phyloP scores from a whole-genome alignment of 2,329 filamentous ascomycete species.

The Pseudodiploospora longispora region DNA sequence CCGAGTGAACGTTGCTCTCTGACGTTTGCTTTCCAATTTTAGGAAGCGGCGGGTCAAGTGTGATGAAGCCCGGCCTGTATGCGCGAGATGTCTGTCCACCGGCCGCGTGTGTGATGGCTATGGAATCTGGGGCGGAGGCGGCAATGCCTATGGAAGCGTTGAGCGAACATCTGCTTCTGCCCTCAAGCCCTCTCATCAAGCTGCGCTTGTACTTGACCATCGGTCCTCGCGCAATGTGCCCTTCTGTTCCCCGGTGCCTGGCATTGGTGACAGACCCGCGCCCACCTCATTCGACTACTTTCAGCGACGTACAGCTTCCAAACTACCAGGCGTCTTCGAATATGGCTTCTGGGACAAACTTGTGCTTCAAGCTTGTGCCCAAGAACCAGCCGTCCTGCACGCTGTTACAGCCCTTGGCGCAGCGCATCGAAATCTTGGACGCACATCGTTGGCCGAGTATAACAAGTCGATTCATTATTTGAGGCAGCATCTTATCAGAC shows the following conservation, averaged over 20 bases:
- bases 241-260: slow-evolving; percentile 1
- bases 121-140: slow-evolving; percentile 20
- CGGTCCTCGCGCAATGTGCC: not conserved
- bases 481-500: slow-evolving; percentile 16
- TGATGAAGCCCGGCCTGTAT: slow-evolving; percentile 26
- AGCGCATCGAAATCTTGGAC: slow-evolving; percentile 18
- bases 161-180: not conserved
- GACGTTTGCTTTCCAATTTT: too few relatives aligned
- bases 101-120: slow-evolving; percentile 29
- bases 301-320: slow-evolving; percentile 14
- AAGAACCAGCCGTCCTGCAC: slow-evolving; percentile 33
- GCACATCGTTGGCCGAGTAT: slow-evolving; percentile 27
- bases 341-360: slow-evolving; percentile 30
- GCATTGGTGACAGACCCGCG: slow-evolving; percentile 2
- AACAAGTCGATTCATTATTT: slow-evolving; percentile 30
- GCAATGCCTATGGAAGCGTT: slow-evolving; percentile 4
- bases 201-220: not conserved
- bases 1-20: not conserved
- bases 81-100: slow-evolving; percentile 7
- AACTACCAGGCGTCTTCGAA: slow-evolving; percentile 26
- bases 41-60: slow-evolving; percentile 20
- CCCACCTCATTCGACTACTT: slow-evolving; percentile 13
- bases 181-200: not conserved
- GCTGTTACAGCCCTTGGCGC: slow-evolving; percentile 32
- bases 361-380: slow-evolving; percentile 28